These are phyloP conservation scores for Diaporthe nobilis DNA, from an alignment of 2,329 filamentous ascomycete species.

Conservation along the genomic window DNA sequence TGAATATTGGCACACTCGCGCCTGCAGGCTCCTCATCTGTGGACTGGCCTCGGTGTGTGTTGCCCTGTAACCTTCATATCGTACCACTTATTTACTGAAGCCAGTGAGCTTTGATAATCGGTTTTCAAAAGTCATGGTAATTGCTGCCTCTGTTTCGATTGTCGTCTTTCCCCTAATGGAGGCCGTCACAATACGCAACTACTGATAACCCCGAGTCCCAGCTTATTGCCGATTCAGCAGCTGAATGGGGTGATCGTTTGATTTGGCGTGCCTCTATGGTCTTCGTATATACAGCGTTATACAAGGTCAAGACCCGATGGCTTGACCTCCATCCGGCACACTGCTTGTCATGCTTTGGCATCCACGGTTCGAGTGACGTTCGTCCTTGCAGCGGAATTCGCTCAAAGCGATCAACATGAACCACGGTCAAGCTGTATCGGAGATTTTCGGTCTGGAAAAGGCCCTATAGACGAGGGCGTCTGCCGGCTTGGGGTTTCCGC, in stretches of 20 bases:
- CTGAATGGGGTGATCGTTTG: background rate
- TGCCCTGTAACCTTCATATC: too few species aligned
- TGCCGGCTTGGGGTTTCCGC: conserved; percentile 4
- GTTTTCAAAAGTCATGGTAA: background rate
- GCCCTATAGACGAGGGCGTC: background rate
- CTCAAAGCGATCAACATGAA: background rate
- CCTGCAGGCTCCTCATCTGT: background rate
- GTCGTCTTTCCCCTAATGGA: background rate
- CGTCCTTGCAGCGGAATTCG: background rate
- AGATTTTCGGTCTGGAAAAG: too few species aligned
- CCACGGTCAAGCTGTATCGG: background rate
- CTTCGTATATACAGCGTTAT: conserved; percentile 30
- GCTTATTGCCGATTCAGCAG: background rate
- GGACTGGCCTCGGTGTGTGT: too few species aligned
- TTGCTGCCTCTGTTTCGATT: background rate
- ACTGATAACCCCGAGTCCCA: background rate
- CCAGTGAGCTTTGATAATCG: background rate
- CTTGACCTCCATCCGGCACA: background rate
- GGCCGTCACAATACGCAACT: background rate
- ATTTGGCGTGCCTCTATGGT: conserved; percentile 17
- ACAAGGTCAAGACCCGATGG: conserved; percentile 3
- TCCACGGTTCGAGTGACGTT: background rate
- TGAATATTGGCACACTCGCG: background rate
- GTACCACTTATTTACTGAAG: background rate
- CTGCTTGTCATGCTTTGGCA: background rate